A percentile compares a stretch with the other conserved stretches of the same genome.
Conservation (phyloP, 768 basidiomycete genomes). For the Mycena rebaudengoi region DNA sequence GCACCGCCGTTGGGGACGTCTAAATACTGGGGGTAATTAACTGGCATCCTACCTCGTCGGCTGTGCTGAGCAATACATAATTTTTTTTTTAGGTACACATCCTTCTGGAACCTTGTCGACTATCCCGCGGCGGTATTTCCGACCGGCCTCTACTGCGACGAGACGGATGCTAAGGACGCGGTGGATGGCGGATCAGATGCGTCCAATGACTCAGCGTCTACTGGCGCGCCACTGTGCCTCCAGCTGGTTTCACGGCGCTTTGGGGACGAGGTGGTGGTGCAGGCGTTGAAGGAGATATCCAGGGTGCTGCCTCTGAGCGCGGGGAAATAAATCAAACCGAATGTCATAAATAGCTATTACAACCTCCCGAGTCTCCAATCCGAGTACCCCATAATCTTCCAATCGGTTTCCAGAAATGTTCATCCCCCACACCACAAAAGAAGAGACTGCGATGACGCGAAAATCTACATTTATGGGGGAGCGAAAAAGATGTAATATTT, state of each 20-base stretch:
- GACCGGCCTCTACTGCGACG: background rate
- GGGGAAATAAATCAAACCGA: too few species aligned
- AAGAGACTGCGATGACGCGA: too few species aligned
- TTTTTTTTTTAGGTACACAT: background rate
- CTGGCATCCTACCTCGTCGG: background rate
- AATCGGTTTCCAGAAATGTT: too few species aligned
- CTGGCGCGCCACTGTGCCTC: constrained; percentile 18
- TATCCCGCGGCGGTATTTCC: background rate
- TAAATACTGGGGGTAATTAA: constrained; percentile 9
- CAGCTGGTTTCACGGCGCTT: constrained; percentile 21
- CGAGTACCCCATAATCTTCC: too few species aligned
- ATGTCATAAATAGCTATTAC: too few species aligned
- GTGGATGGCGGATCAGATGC: too few species aligned
- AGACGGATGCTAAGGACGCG: background rate
- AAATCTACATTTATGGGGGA: too few species aligned
- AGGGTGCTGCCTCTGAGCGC: constrained; percentile 14
- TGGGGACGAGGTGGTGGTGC: constrained; percentile 21
- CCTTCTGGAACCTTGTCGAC: background rate
- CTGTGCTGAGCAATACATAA: background rate
- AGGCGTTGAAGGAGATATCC: constrained; percentile 22
- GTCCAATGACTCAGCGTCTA: too few species aligned
- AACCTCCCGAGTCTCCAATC: too few species aligned
- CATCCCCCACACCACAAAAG: too few species aligned
- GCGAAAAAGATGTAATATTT: too few species aligned
- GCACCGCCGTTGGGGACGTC: constrained; percentile 2